These are phyloP conservation scores for Kurtzmaniella quercitrusa DNA, from an alignment of 1,139 yeast genomes.

Conservation along the genomic window DNA sequence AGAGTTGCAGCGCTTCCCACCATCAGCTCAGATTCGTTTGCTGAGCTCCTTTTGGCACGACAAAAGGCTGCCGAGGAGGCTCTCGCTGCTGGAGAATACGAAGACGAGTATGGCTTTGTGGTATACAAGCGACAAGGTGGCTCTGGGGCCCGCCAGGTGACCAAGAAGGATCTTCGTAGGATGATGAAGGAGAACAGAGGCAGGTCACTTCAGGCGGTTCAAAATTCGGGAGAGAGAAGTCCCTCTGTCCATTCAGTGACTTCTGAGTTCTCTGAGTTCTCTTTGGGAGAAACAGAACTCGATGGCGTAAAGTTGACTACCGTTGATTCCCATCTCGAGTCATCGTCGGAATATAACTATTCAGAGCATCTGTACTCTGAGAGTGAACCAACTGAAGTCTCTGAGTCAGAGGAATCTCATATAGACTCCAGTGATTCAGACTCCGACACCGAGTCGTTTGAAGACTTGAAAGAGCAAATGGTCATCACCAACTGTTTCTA, in stretches of 20 bases:
- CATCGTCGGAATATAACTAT: constrained; percentile 47
- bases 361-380: constrained; percentile 24
- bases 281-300: constrained; percentile 48
- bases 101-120: constrained; percentile 66
- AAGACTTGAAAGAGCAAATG: constrained; percentile 20
- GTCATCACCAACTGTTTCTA: constrained; percentile 34
- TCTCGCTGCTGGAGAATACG: constrained; percentile 21
- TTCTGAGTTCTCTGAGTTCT: constrained; percentile 60
- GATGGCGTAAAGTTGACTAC: constrained; percentile 23
- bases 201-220: constrained; percentile 6
- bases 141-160: constrained; percentile 17
- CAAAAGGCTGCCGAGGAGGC: constrained; percentile 30
- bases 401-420: constrained; percentile 17
- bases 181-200: constrained; percentile 10
- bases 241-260: constrained; percentile 48
- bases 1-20: constrained; percentile 84
- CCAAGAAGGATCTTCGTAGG: constrained; percentile 18
- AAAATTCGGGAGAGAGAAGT: constrained; percentile 27
- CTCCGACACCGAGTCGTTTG: constrained; percentile 17
- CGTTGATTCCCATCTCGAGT: constrained; percentile 36
- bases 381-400: constrained; percentile 18
- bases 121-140: constrained; percentile 28
- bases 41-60: constrained; percentile 58
- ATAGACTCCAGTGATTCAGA: constrained; percentile 26
- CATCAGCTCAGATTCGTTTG: constrained; percentile 74